These are phyloP conservation scores for Glutinoglossum americanum DNA, from an alignment of 495 filamentous ascomycete species.

Conservation along the genomic window DNA sequence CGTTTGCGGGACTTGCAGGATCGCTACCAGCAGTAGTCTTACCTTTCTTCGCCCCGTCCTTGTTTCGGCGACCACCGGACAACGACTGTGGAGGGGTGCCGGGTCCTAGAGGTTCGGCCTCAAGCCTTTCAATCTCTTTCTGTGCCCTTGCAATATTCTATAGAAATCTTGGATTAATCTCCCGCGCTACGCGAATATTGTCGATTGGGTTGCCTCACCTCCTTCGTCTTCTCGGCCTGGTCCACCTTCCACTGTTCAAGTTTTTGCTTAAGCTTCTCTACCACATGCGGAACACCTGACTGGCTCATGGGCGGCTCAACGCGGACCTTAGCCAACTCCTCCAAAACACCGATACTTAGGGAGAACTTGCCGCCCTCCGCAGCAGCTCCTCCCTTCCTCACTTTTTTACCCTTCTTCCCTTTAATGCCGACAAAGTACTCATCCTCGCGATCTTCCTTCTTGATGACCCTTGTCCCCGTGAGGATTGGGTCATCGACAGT, in stretches of 20 bases:
- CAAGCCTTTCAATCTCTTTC: constrained; percentile 43
- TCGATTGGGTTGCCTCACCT: constrained; percentile 53
- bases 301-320: constrained; percentile 74
- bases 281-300: constrained; percentile 48
- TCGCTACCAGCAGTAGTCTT: neutral
- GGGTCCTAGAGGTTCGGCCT: constrained; percentile 25
- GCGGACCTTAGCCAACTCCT: constrained; percentile 63
- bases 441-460: constrained; percentile 71
- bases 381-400: constrained; percentile 30
- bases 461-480: constrained; percentile 54
- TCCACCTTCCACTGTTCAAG: constrained; percentile 81
- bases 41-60: neutral
- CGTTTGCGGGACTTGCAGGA: neutral
- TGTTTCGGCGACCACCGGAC: neutral
- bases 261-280: constrained; percentile 84
- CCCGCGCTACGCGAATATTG: too few species aligned
- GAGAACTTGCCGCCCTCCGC: constrained; percentile 42
- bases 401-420: constrained; percentile 87
- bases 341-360: constrained; percentile 71
- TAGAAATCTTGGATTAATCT: constrained; percentile 9
- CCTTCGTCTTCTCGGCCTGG: constrained; percentile 75
- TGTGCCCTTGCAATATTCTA: constrained; percentile 55
- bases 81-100: neutral
- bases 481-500: constrained; percentile 57
- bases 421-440: constrained; percentile 63